phyloP scores from a whole-genome alignment of 768 basidiomycete genomes.

The Tricholoma flavovirens region DNA sequence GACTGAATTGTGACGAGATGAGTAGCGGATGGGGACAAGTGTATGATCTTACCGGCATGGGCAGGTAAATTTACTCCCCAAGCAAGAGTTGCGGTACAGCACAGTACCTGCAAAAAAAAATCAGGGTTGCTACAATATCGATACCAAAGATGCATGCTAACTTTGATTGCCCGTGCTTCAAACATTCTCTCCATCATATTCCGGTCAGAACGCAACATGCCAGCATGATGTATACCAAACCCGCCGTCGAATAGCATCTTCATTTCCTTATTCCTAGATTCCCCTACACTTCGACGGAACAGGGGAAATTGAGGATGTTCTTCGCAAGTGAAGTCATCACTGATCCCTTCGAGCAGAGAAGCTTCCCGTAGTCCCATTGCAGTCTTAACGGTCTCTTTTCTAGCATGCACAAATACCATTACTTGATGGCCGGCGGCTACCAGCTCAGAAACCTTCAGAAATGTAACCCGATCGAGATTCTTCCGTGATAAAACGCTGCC shows the following conservation, averaged over 20 bases:
- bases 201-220: constrained; percentile 91
- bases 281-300: constrained; percentile 72
- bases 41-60: constrained; percentile 66
- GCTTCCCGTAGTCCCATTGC: constrained; percentile 77
- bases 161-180: constrained; percentile 87
- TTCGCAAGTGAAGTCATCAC: constrained; percentile 75
- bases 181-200: constrained; percentile 97
- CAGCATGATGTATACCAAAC: constrained; percentile 98
- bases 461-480: constrained; percentile 85
- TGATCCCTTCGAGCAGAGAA: constrained; percentile 60
- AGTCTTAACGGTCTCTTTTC: constrained; percentile 96
- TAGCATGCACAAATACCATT: constrained; percentile 98
- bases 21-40: constrained; percentile 2
- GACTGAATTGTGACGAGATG: constrained; percentile 38
- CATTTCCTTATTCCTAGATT: constrained; percentile 94
- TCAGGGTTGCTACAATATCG: not conserved
- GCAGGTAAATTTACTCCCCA: constrained; percentile 99
- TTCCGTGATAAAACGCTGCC: constrained; percentile 66
- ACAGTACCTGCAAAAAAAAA: constrained; percentile 70
- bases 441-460: constrained; percentile 84
- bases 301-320: constrained; percentile 74
- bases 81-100: constrained; percentile 96
- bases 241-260: constrained; percentile 87
- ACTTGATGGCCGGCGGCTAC: constrained; percentile 94
- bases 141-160: constrained; percentile 20